Evolutionary conservation across 129 eudicot species (phyloP).

Genomic region (Apium graveolens): DNA sequence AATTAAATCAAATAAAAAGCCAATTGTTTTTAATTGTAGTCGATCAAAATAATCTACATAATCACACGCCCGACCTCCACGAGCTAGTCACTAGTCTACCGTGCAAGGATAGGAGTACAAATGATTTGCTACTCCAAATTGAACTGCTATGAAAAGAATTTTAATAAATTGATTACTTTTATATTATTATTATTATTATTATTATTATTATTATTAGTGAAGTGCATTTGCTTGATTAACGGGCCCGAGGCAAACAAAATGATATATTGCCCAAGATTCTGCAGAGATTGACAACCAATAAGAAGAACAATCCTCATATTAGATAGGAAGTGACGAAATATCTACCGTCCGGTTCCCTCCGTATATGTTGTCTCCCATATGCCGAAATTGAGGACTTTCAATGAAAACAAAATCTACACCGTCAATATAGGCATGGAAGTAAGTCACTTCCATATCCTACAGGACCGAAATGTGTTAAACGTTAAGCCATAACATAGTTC

Average conservation of each 20-base stretch:
- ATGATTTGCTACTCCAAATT: background rate
- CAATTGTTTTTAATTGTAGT: background rate
- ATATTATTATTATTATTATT: background rate
- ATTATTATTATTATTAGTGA: background rate
- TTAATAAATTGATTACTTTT: background rate
- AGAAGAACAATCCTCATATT: background rate
- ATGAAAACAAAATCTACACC: constrained; percentile 96
- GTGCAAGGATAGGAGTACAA: background rate
- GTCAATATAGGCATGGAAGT: constrained; percentile 83
- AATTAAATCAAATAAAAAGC: background rate
- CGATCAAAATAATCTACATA: background rate
- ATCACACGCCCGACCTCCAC: background rate
- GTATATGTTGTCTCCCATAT: constrained; percentile 68
- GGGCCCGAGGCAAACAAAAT: background rate
- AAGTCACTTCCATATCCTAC: constrained; percentile 86
- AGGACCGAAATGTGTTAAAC: constrained; percentile 17
- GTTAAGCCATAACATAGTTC: background rate
- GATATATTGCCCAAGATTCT: background rate
- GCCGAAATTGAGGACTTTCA: constrained; percentile 54
- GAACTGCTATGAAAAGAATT: background rate
- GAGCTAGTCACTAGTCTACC: background rate
- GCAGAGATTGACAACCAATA: background rate
- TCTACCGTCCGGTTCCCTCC: constrained; percentile 78
- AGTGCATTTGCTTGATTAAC: background rate
- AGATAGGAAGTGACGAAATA: background rate